Conservation (phyloP, 306 rosid species). For the Inga leiocalycina region DNA sequence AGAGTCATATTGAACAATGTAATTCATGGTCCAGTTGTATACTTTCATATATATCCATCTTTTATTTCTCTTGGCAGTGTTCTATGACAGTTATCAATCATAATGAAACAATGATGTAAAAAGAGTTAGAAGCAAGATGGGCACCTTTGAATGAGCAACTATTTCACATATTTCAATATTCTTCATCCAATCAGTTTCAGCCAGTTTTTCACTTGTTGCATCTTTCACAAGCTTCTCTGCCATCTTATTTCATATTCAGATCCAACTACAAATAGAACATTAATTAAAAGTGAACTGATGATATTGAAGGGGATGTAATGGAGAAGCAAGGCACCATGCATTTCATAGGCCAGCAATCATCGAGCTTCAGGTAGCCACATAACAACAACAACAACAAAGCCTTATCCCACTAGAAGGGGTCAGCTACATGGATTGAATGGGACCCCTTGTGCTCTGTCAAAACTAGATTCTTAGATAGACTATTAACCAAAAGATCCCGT, state of each 20-base stretch:
- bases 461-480: too few relatives aligned
- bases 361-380: too few relatives aligned
- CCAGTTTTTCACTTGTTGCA: constrained; percentile 81
- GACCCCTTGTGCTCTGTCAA: too few relatives aligned
- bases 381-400: too few relatives aligned
- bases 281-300: neutral
- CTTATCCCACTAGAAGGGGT: too few relatives aligned
- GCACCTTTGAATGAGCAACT: constrained; percentile 81
- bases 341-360: too few relatives aligned
- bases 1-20: neutral
- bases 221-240: constrained; percentile 82
- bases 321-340: neutral
- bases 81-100: constrained; percentile 25
- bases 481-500: too few relatives aligned
- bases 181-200: constrained; percentile 84
- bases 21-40: neutral
- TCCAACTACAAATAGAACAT: constrained; percentile 28
- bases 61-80: constrained; percentile 14
- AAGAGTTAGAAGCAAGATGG: neutral
- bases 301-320: constrained; percentile 7
- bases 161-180: constrained; percentile 88
- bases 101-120: constrained; percentile 13
- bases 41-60: neutral
- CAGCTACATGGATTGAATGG: too few relatives aligned
- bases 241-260: constrained; percentile 49